Base-by-base conservation (phyloP, 805 yeast genomes). In the Saccharomycopsis fodiens region DNA sequence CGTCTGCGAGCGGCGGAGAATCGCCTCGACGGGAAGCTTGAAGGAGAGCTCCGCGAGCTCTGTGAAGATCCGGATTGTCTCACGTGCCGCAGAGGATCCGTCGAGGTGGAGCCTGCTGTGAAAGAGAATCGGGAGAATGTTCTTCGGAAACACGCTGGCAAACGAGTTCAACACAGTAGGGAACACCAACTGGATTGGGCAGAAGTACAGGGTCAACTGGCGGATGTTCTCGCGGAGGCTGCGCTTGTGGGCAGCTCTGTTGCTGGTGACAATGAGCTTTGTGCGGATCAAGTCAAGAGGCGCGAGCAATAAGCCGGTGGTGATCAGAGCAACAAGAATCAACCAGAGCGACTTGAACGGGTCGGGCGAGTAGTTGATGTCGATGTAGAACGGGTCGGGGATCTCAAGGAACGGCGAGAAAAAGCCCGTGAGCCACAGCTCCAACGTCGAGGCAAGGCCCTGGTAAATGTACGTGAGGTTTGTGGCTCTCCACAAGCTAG, bases 381-480 rank as follows among this genome's bases (percentile, higher is more conserved):
- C 95, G 54, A 87, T 79, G 59, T 87, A 82, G 51, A 79, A 78
- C 2, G 96, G 96, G 59, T 89, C 97, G 0, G 96, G 95, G 25
- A 87, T 76, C 16, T 84, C 82, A 43, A 85, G 61, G 39, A 85
- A 65, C 2, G 96, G 93, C 3, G 96, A 80, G 5, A 88, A 59
- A 52, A 89, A 76, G 3, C 96, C 96, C 0, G 94, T 83, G 40
- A 88, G 70, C 97, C 97, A 89, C 1, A 96, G 86, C 57, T 85
- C 91, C 39, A 88, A 65, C 0, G 95, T 83, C 41, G 79, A 76
- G 2, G 82, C 76, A 16, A 87, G 67, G 0, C 95, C 83, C 44
- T 75, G 82, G 58, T 83, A 73, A 16, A 93, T 69, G 56, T 88
- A 91, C 0, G 95, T 73, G 2, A 95, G 82, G 58, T 85, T 82